phyloP scores from a whole-genome alignment of 1,139 yeast genomes.

The Magnusiomyces sp. region DNA sequence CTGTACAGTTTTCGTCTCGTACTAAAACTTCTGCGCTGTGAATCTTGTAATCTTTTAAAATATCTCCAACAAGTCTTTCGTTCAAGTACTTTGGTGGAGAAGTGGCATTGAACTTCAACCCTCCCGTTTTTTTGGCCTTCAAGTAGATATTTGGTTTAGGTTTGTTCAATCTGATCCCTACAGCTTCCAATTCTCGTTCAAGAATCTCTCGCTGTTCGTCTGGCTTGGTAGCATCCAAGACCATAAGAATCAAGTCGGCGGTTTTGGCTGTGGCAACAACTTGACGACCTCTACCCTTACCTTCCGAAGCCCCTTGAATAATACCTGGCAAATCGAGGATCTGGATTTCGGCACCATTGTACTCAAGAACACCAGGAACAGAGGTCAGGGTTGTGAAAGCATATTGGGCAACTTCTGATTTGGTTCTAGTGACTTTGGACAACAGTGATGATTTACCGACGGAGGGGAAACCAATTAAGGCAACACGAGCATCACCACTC shows the following conservation, averaged over 20 bases:
- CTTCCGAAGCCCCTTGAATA: conserved; percentile 93
- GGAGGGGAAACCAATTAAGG: conserved; percentile 92
- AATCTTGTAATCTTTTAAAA: conserved; percentile 78
- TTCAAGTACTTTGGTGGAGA: conserved; percentile 75
- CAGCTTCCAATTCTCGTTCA: conserved; percentile 84
- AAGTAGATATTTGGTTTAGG: conserved; percentile 72
- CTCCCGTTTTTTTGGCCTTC: conserved; percentile 80
- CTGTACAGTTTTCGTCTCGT: conserved; percentile 80
- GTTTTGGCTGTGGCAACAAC: conserved; percentile 95
- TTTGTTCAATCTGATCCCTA: conserved; percentile 85
- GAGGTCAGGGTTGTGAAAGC: conserved; percentile 95
- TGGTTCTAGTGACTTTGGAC: conserved; percentile 79
- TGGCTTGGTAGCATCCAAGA: conserved; percentile 90
- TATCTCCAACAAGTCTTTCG: conserved; percentile 68
- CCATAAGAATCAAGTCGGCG: conserved; percentile 87
- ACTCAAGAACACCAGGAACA: conserved; percentile 90
- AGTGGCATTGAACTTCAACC: conserved; percentile 73
- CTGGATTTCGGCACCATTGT: conserved; percentile 95
- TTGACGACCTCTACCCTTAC: conserved; percentile 96
- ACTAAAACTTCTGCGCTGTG: conserved; percentile 91
- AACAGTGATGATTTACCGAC: conserved; percentile 93
- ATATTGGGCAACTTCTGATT: conserved; percentile 89
- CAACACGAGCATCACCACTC: conserved; percentile 94
- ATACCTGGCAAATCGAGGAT: conserved; percentile 96
- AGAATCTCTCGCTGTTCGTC: conserved; percentile 78